phyloP scores from a whole-genome alignment of 805 yeast species.

The Suhomyces sp. region DNA sequence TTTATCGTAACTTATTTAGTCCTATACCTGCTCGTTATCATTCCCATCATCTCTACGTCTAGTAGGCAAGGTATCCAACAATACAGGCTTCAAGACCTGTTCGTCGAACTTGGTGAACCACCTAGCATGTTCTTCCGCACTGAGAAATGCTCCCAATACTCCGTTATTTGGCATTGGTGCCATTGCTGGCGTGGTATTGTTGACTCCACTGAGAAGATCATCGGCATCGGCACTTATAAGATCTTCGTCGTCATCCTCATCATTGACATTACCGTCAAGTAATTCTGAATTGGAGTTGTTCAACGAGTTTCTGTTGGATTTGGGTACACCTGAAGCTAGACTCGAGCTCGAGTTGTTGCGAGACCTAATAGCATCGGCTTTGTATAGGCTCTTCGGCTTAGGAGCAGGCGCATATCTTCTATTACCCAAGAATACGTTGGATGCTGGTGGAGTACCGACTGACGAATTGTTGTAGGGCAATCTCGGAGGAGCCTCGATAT shows the following conservation, averaged over 20 bases:
- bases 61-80: constrained; percentile 58
- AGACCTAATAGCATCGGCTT: constrained; percentile 23
- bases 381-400: constrained; percentile 11
- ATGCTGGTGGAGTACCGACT: constrained; percentile 4
- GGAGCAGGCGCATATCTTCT: constrained; percentile 18
- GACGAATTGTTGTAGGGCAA: constrained; percentile 20
- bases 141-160: constrained; percentile 39
- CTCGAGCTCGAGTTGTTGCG: constrained; percentile 30
- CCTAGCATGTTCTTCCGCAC: constrained; percentile 70
- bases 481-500: constrained; percentile 72
- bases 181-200: background rate
- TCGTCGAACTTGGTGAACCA: constrained; percentile 96
- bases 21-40: background rate
- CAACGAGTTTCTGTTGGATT: constrained; percentile 5
- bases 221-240: constrained; percentile 35
- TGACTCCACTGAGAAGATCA: constrained; percentile 25
- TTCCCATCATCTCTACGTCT: constrained; percentile 8
- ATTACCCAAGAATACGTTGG: constrained; percentile 18
- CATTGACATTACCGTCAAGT: constrained; percentile 4
- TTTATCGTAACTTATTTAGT: background rate
- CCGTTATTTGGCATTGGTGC: constrained; percentile 18
- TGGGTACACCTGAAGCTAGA: constrained; percentile 15
- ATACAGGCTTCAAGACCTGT: constrained; percentile 86
- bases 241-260: constrained; percentile 20
- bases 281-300: constrained; percentile 7